Evolutionary conservation across 2,329 filamentous ascomycete genomes (phyloP).

Genomic region (Fusarium pininemorale): DNA sequence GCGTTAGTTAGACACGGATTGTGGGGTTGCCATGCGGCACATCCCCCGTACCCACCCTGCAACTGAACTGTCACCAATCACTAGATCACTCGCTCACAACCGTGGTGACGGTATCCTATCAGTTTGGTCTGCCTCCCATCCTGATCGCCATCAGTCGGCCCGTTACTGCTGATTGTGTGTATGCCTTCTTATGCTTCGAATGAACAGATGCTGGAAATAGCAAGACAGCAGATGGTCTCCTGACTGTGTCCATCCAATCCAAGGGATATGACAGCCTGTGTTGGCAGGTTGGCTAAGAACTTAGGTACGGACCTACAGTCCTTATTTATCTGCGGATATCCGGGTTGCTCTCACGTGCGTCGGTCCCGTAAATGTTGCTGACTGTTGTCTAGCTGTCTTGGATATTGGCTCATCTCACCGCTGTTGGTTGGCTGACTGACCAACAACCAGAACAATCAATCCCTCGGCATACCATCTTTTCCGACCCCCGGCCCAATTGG

Average conservation of each 20-base stretch:
- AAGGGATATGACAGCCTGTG: constrained; percentile 2
- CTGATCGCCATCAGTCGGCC: constrained; percentile 41
- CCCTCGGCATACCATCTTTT: background rate
- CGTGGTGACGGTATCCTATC: constrained; percentile 44
- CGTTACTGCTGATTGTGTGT: constrained; percentile 32
- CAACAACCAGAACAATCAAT: background rate
- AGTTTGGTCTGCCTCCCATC: constrained; percentile 32
- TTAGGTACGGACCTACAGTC: background rate
- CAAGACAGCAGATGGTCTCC: background rate
- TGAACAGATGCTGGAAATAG: background rate
- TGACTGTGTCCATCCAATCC: background rate
- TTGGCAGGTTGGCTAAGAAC: background rate
- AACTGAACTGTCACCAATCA: constrained; percentile 37
- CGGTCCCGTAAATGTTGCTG: background rate
- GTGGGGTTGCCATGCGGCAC: constrained; percentile 43
- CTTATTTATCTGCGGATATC: background rate
- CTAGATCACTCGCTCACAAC: constrained; percentile 34
- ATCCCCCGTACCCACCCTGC: constrained; percentile 31
- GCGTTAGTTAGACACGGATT: constrained; percentile 8
- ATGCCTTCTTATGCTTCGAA: constrained; percentile 8
- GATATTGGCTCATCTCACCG: background rate
- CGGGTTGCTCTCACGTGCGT: background rate
- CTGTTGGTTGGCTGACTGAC: constrained; percentile 1
- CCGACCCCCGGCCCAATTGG: background rate
- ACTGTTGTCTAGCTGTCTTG: background rate